Percentiles rank a stretch among this genome's conserved stretches.
Evolutionary conservation across 2,329 filamentous ascomycete species (phyloP).

Genomic region (Drechslerella stenobrocha): DNA sequence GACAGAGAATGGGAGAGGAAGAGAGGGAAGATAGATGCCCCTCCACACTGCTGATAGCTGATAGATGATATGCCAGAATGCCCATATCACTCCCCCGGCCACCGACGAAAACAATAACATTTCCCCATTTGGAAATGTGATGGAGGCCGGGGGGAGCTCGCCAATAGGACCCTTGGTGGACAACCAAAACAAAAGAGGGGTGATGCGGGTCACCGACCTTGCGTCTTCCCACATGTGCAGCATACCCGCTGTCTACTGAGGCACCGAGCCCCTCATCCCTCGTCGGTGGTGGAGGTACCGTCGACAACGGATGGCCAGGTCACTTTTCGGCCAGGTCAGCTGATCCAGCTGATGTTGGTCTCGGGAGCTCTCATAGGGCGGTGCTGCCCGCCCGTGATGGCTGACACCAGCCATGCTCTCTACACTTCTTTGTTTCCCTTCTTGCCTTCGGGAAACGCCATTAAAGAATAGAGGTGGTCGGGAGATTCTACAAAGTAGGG

Average conservation of each 20-base stretch:
- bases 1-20: slow-evolving; percentile 12
- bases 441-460: neutral
- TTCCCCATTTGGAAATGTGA: slow-evolving; percentile 47
- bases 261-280: no score
- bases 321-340: no score
- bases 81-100: neutral
- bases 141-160: slow-evolving; percentile 34
- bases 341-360: no score
- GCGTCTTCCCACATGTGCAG: neutral
- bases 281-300: no score
- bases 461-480: neutral
- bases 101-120: slow-evolving; percentile 49
- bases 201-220: slow-evolving; percentile 2
- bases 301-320: no score
- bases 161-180: slow-evolving; percentile 23
- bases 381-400: no score
- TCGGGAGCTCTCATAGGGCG: no score
- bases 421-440: no score
- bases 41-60: neutral
- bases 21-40: slow-evolving; percentile 16
- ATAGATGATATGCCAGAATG: slow-evolving; percentile 7
- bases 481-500: neutral
- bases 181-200: slow-evolving; percentile 34
- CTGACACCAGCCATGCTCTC: no score
- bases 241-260: no score